Conservation (phyloP, 1,284 basidiomycete genomes). For the Calocybe gambosa region DNA sequence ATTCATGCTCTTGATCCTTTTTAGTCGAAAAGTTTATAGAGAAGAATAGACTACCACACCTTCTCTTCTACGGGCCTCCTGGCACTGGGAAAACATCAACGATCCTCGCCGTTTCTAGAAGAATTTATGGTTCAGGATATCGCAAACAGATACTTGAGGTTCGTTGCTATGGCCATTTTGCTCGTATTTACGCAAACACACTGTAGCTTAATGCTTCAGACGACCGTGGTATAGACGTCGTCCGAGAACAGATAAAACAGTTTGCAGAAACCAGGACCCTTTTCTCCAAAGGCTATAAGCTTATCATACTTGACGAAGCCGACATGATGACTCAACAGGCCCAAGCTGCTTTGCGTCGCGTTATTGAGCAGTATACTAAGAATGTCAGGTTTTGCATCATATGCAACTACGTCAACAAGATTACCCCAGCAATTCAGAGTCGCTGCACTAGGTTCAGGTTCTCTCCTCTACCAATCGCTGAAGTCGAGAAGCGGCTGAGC, state of each 20-base stretch:
- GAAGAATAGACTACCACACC: constrained; percentile 89
- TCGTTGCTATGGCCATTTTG: constrained; percentile 16
- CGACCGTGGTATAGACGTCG: constrained; percentile 97
- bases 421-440: constrained; percentile 97
- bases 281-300: constrained; percentile 90
- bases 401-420: constrained; percentile 99
- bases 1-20: constrained; percentile 3
- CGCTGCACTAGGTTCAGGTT: constrained; percentile 98
- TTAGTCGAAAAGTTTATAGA: constrained; percentile 95
- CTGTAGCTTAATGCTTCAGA: constrained; percentile 90
- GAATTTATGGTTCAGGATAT: constrained; percentile 83
- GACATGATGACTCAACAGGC: constrained; percentile 99
- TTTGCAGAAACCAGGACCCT: constrained; percentile 96
- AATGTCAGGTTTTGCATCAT: constrained; percentile 99
- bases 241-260: constrained; percentile 97
- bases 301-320: constrained; percentile 97
- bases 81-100: constrained; percentile 98
- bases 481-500: constrained; percentile 82
- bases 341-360: constrained; percentile 91
- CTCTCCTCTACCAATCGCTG: constrained; percentile 83
- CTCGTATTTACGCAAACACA: constrained; percentile 3
- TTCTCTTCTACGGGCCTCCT: constrained; percentile 97
- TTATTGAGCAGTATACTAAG: constrained; percentile 98
- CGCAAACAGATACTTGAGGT: constrained; percentile 94
- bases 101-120: constrained; percentile 92